These are phyloP conservation scores for Candida khao-thaluensis DNA, from an alignment of 805 yeast species.

Conservation along the genomic window DNA sequence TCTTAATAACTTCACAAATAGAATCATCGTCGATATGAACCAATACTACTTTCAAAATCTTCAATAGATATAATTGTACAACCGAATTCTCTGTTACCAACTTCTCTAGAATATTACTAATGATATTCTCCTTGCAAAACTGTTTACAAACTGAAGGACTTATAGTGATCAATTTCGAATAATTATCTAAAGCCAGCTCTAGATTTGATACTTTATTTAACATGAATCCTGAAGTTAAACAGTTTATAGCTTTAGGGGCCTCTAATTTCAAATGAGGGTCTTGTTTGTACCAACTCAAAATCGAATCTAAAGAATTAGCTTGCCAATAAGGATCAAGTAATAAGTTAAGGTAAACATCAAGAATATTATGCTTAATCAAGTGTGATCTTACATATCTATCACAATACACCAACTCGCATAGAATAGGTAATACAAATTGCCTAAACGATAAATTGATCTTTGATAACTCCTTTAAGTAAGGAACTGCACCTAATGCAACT, in stretches of 20 bases:
- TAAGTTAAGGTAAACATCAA: slow-evolving; percentile 39
- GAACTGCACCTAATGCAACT: slow-evolving; percentile 47
- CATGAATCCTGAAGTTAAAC: slow-evolving; percentile 41
- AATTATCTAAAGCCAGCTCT: slow-evolving; percentile 43
- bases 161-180: slow-evolving; percentile 32
- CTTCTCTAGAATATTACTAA: slow-evolving; percentile 31
- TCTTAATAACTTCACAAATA: neutral
- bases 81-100: slow-evolving; percentile 33
- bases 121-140: slow-evolving; percentile 28
- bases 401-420: slow-evolving; percentile 53
- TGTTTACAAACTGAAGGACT: slow-evolving; percentile 19
- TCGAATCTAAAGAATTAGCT: slow-evolving; percentile 52
- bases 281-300: slow-evolving; percentile 39
- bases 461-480: slow-evolving; percentile 41
- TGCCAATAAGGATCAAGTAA: slow-evolving; percentile 57
- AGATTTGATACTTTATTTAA: slow-evolving; percentile 39
- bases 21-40: neutral
- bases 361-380: slow-evolving; percentile 37
- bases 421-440: slow-evolving; percentile 52
- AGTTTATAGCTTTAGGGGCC: slow-evolving; percentile 25
- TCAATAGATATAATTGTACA: slow-evolving; percentile 35
- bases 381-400: slow-evolving; percentile 35
- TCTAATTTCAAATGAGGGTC: slow-evolving; percentile 25
- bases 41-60: slow-evolving; percentile 24
- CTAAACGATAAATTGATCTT: slow-evolving; percentile 43